phyloP scores from a whole-genome alignment of 2,329 filamentous ascomycete species.

The Apiospora kogelbergensis region DNA sequence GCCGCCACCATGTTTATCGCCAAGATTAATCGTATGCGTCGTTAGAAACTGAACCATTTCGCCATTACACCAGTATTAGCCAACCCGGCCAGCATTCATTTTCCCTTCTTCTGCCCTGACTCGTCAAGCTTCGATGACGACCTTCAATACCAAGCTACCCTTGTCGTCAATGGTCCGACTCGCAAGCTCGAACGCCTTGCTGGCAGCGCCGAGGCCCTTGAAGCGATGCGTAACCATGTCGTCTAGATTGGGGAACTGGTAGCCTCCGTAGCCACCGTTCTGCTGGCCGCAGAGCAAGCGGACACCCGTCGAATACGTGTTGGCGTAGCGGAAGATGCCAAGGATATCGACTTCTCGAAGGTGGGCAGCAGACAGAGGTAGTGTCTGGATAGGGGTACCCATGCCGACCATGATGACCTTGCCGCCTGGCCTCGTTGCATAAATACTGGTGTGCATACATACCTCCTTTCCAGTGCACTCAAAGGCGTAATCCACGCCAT shows the following conservation, averaged over 20 bases:
- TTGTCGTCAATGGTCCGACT: conserved; percentile 66
- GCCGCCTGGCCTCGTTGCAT: conserved; percentile 68
- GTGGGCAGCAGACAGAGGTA: conserved; percentile 71
- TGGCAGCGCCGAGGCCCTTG: conserved; percentile 61
- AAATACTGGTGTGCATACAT: conserved; percentile 74
- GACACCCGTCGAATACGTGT: conserved; percentile 74
- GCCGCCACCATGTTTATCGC: not conserved
- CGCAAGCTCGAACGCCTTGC: conserved; percentile 69
- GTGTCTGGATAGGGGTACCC: conserved; percentile 74
- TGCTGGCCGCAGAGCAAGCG: conserved; percentile 51
- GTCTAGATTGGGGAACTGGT: conserved; percentile 61
- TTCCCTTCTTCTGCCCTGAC: not conserved
- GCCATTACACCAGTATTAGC: not conserved
- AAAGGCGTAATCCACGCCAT: conserved; percentile 68
- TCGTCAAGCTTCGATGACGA: conserved; percentile 58
- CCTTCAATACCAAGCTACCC: conserved; percentile 71
- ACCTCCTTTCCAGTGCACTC: conserved; percentile 77
- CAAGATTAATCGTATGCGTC: not conserved
- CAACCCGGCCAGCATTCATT: not conserved
- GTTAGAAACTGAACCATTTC: not conserved
- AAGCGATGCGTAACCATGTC: conserved; percentile 74
- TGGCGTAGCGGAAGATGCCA: conserved; percentile 75
- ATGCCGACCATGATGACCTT: conserved; percentile 77
- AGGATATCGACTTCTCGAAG: conserved; percentile 75
- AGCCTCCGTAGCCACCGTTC: conserved; percentile 33